Conservation (phyloP, 1,284 basidiomycete species). For the Omphalotus olearius region DNA sequence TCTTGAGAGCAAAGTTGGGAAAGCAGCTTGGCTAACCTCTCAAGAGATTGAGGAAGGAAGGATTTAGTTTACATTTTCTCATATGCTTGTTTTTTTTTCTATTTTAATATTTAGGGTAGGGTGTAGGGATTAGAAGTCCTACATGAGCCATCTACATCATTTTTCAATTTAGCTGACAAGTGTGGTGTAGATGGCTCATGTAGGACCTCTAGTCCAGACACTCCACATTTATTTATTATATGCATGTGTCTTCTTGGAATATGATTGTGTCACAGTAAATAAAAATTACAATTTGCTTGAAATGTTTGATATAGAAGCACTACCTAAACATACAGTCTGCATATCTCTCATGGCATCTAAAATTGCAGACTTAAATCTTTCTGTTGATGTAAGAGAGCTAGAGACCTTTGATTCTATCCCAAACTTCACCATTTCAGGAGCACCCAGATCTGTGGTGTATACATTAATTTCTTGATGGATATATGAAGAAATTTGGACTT, state of each 20-base stretch:
- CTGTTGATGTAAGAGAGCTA: slow-evolving; percentile 68
- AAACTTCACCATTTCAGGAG: slow-evolving; percentile 82
- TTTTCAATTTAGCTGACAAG: no score
- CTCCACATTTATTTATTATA: background rate
- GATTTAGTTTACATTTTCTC: slow-evolving; percentile 20
- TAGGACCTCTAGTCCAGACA: no score
- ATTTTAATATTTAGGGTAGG: slow-evolving; percentile 2
- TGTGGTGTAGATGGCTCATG: no score
- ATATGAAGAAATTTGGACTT: slow-evolving; percentile 27
- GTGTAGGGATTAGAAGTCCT: slow-evolving; percentile 2
- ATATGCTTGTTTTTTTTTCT: slow-evolving; percentile 7
- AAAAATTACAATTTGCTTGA: background rate
- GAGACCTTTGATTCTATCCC: slow-evolving; percentile 91
- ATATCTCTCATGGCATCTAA: slow-evolving; percentile 73
- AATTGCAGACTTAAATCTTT: slow-evolving; percentile 64
- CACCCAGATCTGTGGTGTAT: slow-evolving; percentile 68
- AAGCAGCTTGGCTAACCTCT: slow-evolving; percentile 31
- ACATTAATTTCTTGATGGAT: background rate
- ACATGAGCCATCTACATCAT: no score
- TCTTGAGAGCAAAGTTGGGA: slow-evolving; percentile 35
- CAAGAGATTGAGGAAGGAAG: slow-evolving; percentile 38
- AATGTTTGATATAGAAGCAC: background rate
- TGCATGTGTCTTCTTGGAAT: background rate
- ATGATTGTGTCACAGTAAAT: background rate
- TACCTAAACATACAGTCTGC: slow-evolving; percentile 25